Percentiles rank a stretch among this genome's conserved stretches.
Evolutionary conservation across 495 filamentous ascomycete species (phyloP).

Genomic region (Penicillium subrubescens): DNA sequence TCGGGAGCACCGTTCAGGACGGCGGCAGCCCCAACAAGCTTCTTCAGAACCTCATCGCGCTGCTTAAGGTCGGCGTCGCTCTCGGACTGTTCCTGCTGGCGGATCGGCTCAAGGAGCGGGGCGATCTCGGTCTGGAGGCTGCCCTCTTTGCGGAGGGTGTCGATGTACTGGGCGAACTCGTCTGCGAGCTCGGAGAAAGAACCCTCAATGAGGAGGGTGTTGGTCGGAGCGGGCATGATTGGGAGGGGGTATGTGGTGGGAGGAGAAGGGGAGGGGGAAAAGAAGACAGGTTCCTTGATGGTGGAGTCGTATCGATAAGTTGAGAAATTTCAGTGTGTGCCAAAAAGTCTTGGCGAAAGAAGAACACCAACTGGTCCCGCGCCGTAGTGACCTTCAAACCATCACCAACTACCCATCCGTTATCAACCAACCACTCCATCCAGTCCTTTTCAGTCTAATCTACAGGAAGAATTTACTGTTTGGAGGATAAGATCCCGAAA

Average conservation of each 20-base stretch:
- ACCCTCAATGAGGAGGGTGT: conserved; percentile 85
- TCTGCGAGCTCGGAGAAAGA: conserved; percentile 83
- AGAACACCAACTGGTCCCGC: conserved; percentile 21
- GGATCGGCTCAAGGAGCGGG: conserved; percentile 66
- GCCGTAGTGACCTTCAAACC: neutral
- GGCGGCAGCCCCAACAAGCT: conserved; percentile 73
- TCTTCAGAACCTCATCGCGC: conserved; percentile 85
- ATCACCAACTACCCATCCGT: neutral
- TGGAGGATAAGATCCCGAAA: neutral
- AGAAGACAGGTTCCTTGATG: conserved; percentile 40
- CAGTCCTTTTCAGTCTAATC: neutral
- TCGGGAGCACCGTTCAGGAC: conserved; percentile 81
- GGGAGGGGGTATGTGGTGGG: conserved; percentile 21
- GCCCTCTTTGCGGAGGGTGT: conserved; percentile 61
- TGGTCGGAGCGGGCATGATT: conserved; percentile 54
- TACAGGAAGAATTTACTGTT: neutral
- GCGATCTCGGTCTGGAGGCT: conserved; percentile 68
- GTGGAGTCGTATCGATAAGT: conserved; percentile 48
- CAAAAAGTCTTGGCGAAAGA: conserved; percentile 47
- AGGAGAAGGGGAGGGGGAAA: conserved; percentile 26
- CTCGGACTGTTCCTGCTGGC: conserved; percentile 50
- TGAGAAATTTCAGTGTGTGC: conserved; percentile 53
- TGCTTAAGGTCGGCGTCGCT: conserved; percentile 55
- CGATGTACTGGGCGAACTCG: conserved; percentile 85
- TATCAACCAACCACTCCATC: neutral